Conservation (phyloP, 2,329 filamentous ascomycete species). For the Xylaria sp. region DNA sequence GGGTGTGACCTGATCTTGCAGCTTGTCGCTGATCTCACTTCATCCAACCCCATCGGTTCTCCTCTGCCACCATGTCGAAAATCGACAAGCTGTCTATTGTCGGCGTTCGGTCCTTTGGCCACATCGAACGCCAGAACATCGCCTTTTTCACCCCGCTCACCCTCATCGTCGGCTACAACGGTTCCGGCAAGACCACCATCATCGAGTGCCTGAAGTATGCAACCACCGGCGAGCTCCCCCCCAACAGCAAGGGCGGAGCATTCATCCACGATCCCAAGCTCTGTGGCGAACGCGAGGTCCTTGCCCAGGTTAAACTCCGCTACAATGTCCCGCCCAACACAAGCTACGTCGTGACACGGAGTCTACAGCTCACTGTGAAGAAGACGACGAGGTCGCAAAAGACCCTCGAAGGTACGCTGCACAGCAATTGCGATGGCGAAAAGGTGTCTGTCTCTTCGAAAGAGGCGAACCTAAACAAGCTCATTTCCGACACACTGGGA, state of each 20-base stretch:
- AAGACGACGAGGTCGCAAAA: slow-evolving; percentile 81
- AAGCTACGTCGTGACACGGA: slow-evolving; percentile 85
- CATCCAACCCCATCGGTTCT: slow-evolving; percentile 10
- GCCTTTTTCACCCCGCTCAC: slow-evolving; percentile 91
- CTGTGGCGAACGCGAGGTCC: slow-evolving; percentile 84
- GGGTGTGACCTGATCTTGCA: slow-evolving; percentile 17
- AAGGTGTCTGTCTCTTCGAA: slow-evolving; percentile 81
- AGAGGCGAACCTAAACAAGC: slow-evolving; percentile 81
- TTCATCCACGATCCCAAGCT: slow-evolving; percentile 99
- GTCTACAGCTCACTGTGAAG: slow-evolving; percentile 86
- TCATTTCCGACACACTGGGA: slow-evolving; percentile 87
- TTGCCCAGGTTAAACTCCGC: slow-evolving; percentile 90
- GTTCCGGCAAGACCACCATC: slow-evolving; percentile 97
- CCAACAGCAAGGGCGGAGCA: slow-evolving; percentile 88
- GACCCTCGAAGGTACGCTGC: slow-evolving; percentile 82
- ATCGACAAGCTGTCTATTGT: slow-evolving; percentile 91
- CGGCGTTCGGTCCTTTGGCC: slow-evolving; percentile 87
- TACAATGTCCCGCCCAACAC: slow-evolving; percentile 83
- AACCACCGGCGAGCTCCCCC: slow-evolving; percentile 91
- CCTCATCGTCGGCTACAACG: slow-evolving; percentile 96
- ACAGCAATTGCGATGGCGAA: slow-evolving; percentile 83
- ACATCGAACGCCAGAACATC: slow-evolving; percentile 78
- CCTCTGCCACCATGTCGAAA: slow-evolving; percentile 68
- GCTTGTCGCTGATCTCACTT: slow-evolving; percentile 3
- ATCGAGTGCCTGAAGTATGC: slow-evolving; percentile 99